These are phyloP conservation scores for Draba incana DNA, from an alignment of 345 rosid species.

Conservation along the genomic window DNA sequence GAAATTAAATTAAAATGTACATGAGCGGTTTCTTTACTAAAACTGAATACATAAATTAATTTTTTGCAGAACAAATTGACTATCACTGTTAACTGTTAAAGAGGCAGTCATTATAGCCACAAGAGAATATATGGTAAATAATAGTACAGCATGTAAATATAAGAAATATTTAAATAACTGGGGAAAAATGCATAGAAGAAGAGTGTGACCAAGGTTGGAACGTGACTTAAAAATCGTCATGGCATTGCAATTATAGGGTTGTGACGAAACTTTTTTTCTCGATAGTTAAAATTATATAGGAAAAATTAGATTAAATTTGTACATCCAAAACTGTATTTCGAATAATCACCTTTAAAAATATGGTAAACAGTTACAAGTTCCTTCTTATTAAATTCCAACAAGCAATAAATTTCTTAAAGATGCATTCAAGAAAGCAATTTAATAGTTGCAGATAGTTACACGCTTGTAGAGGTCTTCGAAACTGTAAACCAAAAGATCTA, in stretches of 20 bases:
- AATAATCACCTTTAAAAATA: background rate
- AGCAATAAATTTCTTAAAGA: constrained; percentile 39
- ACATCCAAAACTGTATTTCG: background rate
- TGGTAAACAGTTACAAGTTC: constrained; percentile 6
- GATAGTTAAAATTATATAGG: background rate
- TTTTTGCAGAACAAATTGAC: no score
- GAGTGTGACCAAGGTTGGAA: background rate
- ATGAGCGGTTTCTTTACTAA: no score
- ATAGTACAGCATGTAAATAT: background rate
- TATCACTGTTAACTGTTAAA: background rate
- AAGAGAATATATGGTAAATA: background rate
- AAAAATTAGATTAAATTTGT: no score
- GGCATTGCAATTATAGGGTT: background rate
- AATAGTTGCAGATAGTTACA: constrained; percentile 42
- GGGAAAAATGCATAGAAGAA: background rate
- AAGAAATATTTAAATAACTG: background rate
- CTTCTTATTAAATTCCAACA: constrained; percentile 32
- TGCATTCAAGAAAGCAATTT: constrained; percentile 44
- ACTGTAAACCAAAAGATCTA: constrained; percentile 42
- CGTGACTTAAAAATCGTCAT: background rate
- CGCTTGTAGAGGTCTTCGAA: constrained; percentile 45
- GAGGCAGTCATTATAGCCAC: constrained; percentile 31
- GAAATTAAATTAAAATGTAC: no score
- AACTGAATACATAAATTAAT: no score
- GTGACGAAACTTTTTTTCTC: background rate